Evolutionary conservation across 169 alveolate genomes (phyloP).

Genomic region (Plasmodium reichenowi): DNA sequence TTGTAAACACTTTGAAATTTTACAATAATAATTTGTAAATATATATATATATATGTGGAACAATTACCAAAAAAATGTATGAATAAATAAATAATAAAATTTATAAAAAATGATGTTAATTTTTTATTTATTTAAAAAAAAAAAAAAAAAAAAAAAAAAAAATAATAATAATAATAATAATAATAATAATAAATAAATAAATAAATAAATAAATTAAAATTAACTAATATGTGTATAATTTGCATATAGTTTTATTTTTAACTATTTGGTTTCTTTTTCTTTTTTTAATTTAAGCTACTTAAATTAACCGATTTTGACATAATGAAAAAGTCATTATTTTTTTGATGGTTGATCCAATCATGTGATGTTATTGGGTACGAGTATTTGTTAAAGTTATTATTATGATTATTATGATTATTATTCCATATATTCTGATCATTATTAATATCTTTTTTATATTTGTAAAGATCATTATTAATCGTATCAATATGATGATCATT

Average conservation of each 20-base stretch:
- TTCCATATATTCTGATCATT: conserved; percentile 59
- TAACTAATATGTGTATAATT: not conserved
- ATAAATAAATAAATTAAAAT: not conserved
- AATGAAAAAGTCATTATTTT: conserved; percentile 38
- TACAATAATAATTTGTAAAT: too few relatives aligned
- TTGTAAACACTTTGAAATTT: too few relatives aligned
- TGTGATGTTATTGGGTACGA: conserved; percentile 24
- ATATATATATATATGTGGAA: too few relatives aligned
- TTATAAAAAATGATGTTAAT: too few relatives aligned
- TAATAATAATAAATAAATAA: not conserved
- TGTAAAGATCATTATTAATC: conserved; percentile 13
- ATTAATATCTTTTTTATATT: conserved; percentile 47
- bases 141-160: not conserved
- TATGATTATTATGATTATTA: conserved; percentile 13
- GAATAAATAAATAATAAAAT: too few relatives aligned
- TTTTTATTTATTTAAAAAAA: conserved; percentile 6
- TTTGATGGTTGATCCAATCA: conserved; percentile 36
- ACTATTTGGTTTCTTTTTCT: not conserved
- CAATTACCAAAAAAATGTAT: too few relatives aligned
- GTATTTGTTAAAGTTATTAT: conserved; percentile 36
- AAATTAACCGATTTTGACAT: conserved; percentile 64
- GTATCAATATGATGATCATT: conserved; percentile 10
- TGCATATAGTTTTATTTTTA: not conserved
- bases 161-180: too few relatives aligned
- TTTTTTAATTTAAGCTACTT: conserved; percentile 42